phyloP scores from a whole-genome alignment of 1,284 basidiomycete genomes.

The Rhodotorula sp. region DNA sequence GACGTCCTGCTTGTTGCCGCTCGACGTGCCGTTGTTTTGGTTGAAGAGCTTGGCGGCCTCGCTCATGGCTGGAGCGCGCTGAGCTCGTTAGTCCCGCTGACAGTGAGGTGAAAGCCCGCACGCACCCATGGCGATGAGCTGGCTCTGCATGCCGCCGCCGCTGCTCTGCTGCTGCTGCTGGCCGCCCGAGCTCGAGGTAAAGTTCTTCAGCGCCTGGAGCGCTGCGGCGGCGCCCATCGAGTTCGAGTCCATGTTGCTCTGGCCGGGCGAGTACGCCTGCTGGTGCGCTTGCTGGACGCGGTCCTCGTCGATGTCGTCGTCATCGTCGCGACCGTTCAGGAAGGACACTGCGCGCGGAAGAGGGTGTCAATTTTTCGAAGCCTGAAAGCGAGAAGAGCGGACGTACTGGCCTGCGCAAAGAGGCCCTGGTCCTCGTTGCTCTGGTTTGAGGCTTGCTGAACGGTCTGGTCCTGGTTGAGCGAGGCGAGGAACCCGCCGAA shows the following conservation, averaged over 20 bases:
- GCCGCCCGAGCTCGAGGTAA: slow-evolving; percentile 23
- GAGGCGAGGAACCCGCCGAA: slow-evolving; percentile 2
- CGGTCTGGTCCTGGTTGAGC: slow-evolving; percentile 21
- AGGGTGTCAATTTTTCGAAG: neutral
- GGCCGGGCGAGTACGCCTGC: slow-evolving; percentile 40
- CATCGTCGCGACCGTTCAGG: slow-evolving; percentile 23
- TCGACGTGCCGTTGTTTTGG: slow-evolving; percentile 48
- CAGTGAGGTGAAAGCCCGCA: too few species aligned
- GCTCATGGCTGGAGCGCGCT: slow-evolving; percentile 41
- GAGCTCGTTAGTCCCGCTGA: too few species aligned
- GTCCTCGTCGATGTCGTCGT: slow-evolving; percentile 43
- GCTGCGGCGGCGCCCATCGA: slow-evolving; percentile 39
- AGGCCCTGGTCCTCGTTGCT: slow-evolving; percentile 17
- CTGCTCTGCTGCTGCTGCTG: slow-evolving; percentile 1
- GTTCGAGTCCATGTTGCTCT: slow-evolving; percentile 32
- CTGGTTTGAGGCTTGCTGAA: slow-evolving; percentile 22
- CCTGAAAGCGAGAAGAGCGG: too few species aligned
- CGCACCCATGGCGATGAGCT: slow-evolving; percentile 33
- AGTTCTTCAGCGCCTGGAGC: slow-evolving; percentile 43
- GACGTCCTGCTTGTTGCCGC: slow-evolving; percentile 49
- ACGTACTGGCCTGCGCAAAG: slow-evolving; percentile 24
- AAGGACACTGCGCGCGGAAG: slow-evolving; percentile 20
- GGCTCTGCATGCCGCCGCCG: slow-evolving; percentile 30
- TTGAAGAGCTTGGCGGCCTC: slow-evolving; percentile 47
- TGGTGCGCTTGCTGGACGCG: slow-evolving; percentile 38